Evolutionary conservation across 1,139 yeast species (phyloP), one percentile per base, ranked within the genome.

Genomic region (Suhomyces choctaworum): DNA sequence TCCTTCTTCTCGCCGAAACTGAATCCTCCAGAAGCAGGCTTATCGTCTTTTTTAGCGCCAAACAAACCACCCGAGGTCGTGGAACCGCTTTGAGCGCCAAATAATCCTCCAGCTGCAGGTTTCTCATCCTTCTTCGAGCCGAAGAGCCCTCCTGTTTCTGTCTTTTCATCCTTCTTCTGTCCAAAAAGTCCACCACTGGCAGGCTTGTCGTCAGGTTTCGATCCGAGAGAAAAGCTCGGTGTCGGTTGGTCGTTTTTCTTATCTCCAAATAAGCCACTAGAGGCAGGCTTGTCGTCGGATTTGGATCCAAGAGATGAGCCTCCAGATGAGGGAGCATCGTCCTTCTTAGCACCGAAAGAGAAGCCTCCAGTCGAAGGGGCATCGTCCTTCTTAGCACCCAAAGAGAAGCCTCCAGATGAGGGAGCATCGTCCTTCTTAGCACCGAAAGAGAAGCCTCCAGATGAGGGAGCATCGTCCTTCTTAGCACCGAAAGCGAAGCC

Each of bases 371-470:
- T 25, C 7, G 7, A 7, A n/a, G 50, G 48, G 35, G 49, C 47
- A 17, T 47, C 46, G 19, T 45, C 50, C 1, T 40, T 35, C 32
- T 46, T 47, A 62, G 64, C 26, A 48, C 64, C 52, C 49, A 60
- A 35, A n/a, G n/a, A n/a, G 49, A 56, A 25, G 29, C 53, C 56
- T 11, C 48, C 37, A 19, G 44, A 10, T 11, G 51, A 37, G 12
- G 51, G 50, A 4, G 36, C 45, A 32, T 47, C 48, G 10, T 25
- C 24, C n/a, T 16, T 16, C 12, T 25, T 29, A 16, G 54, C 52
- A 6, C 58, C 61, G 28, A 50, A 46, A 3, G 17, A 28, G 16
- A 45, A 38, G 16, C 46, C 45, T 22, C 49, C 47, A 7, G 50
- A 42, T 16, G 45, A 19, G 7, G 51, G 32, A 14, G 37, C 32